Base-by-base conservation (phyloP, 2,329 filamentous ascomycete genomes). In the Cordyceps militaris region DNA sequence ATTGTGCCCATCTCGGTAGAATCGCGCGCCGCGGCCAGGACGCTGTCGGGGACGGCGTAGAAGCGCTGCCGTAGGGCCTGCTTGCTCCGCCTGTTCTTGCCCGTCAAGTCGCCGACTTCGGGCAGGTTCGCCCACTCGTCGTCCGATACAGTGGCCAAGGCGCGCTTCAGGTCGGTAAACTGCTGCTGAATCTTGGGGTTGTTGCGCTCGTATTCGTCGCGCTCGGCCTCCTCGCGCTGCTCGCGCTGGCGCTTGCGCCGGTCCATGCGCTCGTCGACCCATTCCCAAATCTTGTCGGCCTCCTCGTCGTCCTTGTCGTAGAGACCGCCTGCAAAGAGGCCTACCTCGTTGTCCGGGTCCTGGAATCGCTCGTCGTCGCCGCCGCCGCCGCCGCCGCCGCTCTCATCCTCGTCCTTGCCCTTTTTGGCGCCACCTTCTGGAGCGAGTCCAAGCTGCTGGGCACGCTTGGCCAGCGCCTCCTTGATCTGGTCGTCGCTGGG, bases 241-340 rank as follows among this genome's bases (percentile, higher is more conserved):
- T 99, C 94, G 84, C 94, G 96, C 83, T 93, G 86, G 65, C 82
- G 82, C 76, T 88, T 95, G 62, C 94, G 81, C 64, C 94, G 83
- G 64, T 95, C 92, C 93, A 99, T 97, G 74, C 89, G 93, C 77
- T 97, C 94, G 67, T 99, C 94, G 62, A 99, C 89, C 69, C 91
- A 88, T 67, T 92, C 88, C 76, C 96, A 99, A 67, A 99, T 96
- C 67, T 89, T 82, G 74, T 99, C 94, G 44, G 94, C 94, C 73
- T 99, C 95, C 67, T 99, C 94, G 68, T 99, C 94, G 58, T 99
- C 94, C 71, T 94, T 89, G 71, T 97, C 94, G 76, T 96, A 99
- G 66, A 94, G 89, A 36, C 94, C 94, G 57, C 91, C 93, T 3
- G 94, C 92, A 67, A 99, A 99, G 23, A 99, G 78, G 4, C 95